Evolutionary conservation across 139 green algal genomes (phyloP), one percentile per base, ranked within the genome.

Genomic region (Volvox reticuliferus): DNA sequence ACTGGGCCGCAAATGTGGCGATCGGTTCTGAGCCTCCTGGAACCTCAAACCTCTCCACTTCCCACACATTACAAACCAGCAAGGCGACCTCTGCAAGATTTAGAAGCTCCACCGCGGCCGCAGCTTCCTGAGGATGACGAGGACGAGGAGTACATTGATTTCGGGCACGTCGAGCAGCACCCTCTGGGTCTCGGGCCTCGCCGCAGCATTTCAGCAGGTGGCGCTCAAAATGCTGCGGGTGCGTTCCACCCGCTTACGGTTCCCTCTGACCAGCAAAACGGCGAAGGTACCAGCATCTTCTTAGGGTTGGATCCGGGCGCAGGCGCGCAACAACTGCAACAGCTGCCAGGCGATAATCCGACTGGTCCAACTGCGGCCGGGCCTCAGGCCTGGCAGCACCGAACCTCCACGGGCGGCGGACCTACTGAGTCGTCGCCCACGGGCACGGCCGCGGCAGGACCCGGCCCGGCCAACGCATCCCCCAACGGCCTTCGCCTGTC

Each of bases 1-100:
- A 55, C 65, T 73, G 21, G 24, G 24, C 65, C 65, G 65, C 65
- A 73, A 22, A 82, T 89, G 85, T 89, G 85, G 85, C 55, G 68
- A 14, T 44, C 37, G 22, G 85, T 89, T 33, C 69, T 89, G 17
- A 36, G 28, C n/a, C 36, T 89, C 16, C 37, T 89, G 0, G 85
- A 79, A 21, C 32, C 36, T 3, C 67, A 62, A 30, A 36, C 65
- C n/a, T 80, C 63, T 62, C 85, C 85, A 12, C 37, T 89, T 17
- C 85, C 85, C 6, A 32, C 37, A 1, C 71, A 89, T 28, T 89
- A 82, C 36, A 80, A 80, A 22, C 67, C 36, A 9, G 44, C 37
- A 12, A 35, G 63, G 69, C 69, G 85, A 30, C 69, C 44, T 20
- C 19, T 82, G 1, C 37, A 63, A 12, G 85, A 89, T 30, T 24